Conservation (phyloP, 345 rosid species). For the Salix brachista region DNA sequence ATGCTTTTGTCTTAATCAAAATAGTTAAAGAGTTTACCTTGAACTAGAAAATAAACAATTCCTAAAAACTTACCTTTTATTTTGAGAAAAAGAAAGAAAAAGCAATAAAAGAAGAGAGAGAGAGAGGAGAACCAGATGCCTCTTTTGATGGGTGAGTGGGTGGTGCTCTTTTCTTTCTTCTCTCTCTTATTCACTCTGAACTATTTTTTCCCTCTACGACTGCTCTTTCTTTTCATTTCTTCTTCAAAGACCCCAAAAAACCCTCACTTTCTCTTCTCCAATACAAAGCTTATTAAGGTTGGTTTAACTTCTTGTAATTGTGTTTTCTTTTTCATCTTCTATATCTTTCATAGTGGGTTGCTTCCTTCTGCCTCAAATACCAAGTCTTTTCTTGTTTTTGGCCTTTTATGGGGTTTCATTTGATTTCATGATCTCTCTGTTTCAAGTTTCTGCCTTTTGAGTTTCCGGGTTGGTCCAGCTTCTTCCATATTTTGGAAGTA, state of each 20-base stretch:
- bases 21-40: no score
- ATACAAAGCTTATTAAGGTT: no score
- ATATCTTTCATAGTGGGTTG: background rate
- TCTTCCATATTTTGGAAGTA: background rate
- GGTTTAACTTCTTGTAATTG: no score
- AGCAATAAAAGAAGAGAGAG: background rate
- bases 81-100: background rate
- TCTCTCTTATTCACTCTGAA: background rate
- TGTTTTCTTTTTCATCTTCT: background rate
- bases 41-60: no score
- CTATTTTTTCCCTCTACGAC: no score
- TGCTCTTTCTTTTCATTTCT: no score
- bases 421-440: background rate
- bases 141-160: slow-evolving; percentile 64
- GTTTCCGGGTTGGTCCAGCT: background rate
- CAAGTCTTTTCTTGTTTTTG: background rate
- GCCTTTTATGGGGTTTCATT: background rate
- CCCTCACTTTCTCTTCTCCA: no score
- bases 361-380: background rate
- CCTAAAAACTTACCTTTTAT: background rate
- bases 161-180: slow-evolving; percentile 37
- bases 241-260: background rate
- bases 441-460: background rate
- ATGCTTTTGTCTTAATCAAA: no score
- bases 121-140: slow-evolving; percentile 50